These are phyloP conservation scores for Talaromyces sp. DNA, from an alignment of 2,329 filamentous ascomycete genomes.

Conservation along the genomic window DNA sequence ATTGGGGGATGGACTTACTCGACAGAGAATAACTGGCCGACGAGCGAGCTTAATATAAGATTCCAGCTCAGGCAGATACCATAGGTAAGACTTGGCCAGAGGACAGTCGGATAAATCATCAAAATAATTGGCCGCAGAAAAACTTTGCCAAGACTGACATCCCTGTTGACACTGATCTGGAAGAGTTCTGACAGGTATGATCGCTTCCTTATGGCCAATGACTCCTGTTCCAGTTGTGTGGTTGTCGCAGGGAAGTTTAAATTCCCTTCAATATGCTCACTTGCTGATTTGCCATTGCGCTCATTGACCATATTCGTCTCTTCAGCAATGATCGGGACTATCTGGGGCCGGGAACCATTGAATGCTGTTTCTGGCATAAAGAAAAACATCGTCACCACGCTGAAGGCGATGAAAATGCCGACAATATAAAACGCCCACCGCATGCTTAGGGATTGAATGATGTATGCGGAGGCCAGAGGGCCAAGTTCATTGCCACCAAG, in stretches of 20 bases:
- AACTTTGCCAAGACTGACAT: constrained; percentile 18
- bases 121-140: constrained; percentile 17
- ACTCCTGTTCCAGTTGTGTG: too few relatives aligned
- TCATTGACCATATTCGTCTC: too few relatives aligned
- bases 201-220: background rate
- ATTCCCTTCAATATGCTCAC: too few relatives aligned
- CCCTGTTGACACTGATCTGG: constrained; percentile 14
- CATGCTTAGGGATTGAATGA: background rate
- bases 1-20: background rate
- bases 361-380: background rate
- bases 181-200: background rate
- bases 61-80: constrained; percentile 24
- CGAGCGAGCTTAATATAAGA: constrained; percentile 20
- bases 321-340: too few relatives aligned
- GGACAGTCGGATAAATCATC: constrained; percentile 18
- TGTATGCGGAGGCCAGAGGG: constrained; percentile 20
- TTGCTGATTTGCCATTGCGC: too few relatives aligned
- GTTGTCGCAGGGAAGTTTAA: too few relatives aligned
- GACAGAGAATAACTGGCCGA: constrained; percentile 15
- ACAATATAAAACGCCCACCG: background rate
- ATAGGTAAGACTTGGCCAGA: constrained; percentile 21
- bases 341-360: too few relatives aligned
- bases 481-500: constrained; percentile 21
- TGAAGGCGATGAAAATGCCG: background rate
- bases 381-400: background rate